phyloP scores from a whole-genome alignment of 2,329 filamentous ascomycete genomes.

The Didymella keratinophila region DNA sequence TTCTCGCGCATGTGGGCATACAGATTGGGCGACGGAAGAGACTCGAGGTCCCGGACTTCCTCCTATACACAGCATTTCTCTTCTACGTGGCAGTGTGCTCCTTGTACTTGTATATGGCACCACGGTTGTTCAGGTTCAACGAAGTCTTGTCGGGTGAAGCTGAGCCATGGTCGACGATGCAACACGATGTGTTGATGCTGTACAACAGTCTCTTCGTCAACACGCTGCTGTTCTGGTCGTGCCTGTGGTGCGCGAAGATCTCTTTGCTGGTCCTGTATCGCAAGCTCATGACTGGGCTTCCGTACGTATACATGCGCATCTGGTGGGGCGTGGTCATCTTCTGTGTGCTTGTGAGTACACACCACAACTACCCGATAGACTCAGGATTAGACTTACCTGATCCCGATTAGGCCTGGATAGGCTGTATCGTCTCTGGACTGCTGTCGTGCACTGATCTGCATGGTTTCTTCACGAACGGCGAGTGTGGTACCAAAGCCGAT shows the following conservation, averaged over 20 bases:
- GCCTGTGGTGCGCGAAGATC: background rate
- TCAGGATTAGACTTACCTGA: background rate
- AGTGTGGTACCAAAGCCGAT: background rate
- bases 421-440: background rate
- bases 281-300: background rate
- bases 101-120: constrained; percentile 5
- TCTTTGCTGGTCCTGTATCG: background rate
- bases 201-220: background rate
- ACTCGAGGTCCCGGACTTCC: background rate
- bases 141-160: constrained; percentile 1
- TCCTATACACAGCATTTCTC: background rate
- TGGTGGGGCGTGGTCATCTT: background rate
- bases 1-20: background rate
- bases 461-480: background rate
- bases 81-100: constrained; percentile 3
- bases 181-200: background rate
- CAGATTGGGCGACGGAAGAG: background rate
- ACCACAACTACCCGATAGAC: background rate
- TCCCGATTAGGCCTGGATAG: background rate
- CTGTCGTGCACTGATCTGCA: background rate
- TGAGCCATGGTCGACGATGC: constrained; percentile 6
- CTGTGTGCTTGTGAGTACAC: background rate
- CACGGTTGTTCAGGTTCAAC: constrained; percentile 2
- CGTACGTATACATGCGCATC: background rate
- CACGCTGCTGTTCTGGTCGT: background rate